Base-by-base conservation (phyloP, 148 eudicot genomes). In the Rhododendron molle region DNA sequence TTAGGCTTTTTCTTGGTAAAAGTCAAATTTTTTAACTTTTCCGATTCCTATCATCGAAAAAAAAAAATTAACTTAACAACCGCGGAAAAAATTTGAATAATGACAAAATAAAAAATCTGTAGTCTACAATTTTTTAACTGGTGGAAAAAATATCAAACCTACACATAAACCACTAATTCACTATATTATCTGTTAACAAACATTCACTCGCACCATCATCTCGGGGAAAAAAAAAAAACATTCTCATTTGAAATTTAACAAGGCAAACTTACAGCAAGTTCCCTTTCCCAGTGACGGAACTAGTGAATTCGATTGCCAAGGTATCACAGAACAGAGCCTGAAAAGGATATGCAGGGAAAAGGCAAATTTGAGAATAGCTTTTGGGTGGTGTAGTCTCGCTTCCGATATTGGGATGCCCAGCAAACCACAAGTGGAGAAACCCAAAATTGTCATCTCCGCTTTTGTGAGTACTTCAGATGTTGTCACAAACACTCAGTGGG, bases 401-500 rank as follows among this genome's bases (percentile, higher is more conserved):
- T 49, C 83, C 67, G 54, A 71, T 38, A 78, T 9, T 2, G 15
- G 30, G 32, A 47, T 71, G 18, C 47, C 44, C 16, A 3, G 82
- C 52, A 82, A 60, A 58, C 60, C 54, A 65, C 46, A 3, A 71
- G 78, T 40, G 4, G n/a, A 0, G 2, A 11, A 52, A 3, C 76
- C 14, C 62, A 56, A 46, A 65, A 54, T 5, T 81, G 21, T 72
- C 40, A n/a, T 38, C 47, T 34, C 13, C 26, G 54, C 28, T 52
- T 36, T 47, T 32, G 58, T 72, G 15, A 6, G 54, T 21, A 50
- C 40, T 71, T 76, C 54, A 15, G 50, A 28, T 14, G 46, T 30
- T 52, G 52, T 46, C 44, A 36, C 3, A 36, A 72, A 80, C 13
- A 46, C 65, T 90, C 87, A 94, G 49, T 92, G 92, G 82, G 94